Evolutionary conservation across 1,284 basidiomycete species (phyloP).

Genomic region (Trametes pubescens): DNA sequence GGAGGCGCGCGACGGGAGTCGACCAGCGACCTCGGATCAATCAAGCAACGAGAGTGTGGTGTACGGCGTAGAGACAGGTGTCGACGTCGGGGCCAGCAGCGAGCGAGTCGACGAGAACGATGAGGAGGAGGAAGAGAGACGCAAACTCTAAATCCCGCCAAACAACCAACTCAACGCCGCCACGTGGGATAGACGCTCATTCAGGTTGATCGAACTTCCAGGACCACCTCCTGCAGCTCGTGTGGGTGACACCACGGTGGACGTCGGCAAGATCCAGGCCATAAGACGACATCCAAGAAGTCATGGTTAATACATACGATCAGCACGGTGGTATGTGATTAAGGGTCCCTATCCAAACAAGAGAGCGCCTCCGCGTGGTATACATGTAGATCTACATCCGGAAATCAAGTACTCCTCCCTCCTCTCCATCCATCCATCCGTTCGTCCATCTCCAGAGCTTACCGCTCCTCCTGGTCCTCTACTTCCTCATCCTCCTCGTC

Average conservation of each 20-base stretch:
- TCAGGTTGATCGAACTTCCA: no score
- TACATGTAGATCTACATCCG: constrained; percentile 19
- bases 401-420: constrained; percentile 6
- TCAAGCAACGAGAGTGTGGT: neutral
- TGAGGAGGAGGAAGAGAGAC: neutral
- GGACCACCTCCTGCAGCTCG: no score
- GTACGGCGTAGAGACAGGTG: constrained; percentile 19
- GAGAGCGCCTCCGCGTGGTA: constrained; percentile 14
- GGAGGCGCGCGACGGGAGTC: constrained; percentile 55
- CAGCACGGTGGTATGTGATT: constrained; percentile 14
- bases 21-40: constrained; percentile 52
- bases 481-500: neutral
- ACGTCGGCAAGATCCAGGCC: no score
- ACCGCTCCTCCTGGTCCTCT: neutral
- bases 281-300: no score
- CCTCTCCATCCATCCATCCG: neutral
- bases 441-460: neutral
- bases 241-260: no score
- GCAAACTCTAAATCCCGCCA: constrained; percentile 6
- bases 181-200: constrained; percentile 8
- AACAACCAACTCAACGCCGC: constrained; percentile 3
- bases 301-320: no score
- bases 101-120: neutral
- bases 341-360: constrained; percentile 9
- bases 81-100: constrained; percentile 1